A percentile compares a stretch with the other conserved stretches of the same genome.
phyloP scores from a whole-genome alignment of 352 stramenopile genomes.

The Saprolegnia parasitica region DNA sequence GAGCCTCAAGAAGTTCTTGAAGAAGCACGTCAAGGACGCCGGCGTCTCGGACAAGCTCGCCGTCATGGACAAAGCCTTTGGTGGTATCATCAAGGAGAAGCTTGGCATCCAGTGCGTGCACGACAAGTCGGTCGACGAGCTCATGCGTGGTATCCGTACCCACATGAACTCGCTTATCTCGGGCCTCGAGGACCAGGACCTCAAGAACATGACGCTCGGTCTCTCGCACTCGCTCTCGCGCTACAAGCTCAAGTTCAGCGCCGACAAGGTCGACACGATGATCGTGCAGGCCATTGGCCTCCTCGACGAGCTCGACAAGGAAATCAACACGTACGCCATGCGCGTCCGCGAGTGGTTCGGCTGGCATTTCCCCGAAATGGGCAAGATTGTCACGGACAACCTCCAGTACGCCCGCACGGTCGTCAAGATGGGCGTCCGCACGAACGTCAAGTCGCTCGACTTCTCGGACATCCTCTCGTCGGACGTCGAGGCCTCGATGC shows the following conservation, averaged over 20 bases:
- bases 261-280: constrained; percentile 99
- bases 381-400: constrained; percentile 98
- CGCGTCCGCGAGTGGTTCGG: constrained; percentile 99
- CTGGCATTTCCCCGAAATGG: constrained; percentile 97
- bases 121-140: constrained; percentile 90
- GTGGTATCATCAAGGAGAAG: constrained; percentile 97
- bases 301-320: constrained; percentile 99
- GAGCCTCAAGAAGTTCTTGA: constrained; percentile 98
- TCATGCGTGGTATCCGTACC: constrained; percentile 95
- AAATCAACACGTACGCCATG: constrained; percentile 99
- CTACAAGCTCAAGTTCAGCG: constrained; percentile 99
- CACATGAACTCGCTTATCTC: constrained; percentile 95
- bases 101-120: constrained; percentile 91
- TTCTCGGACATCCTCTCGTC: constrained; percentile 85
- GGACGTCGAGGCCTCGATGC: constrained; percentile 93
- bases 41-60: constrained; percentile 94
- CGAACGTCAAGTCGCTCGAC: constrained; percentile 92
- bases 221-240: constrained; percentile 97
- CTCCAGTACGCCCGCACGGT: constrained; percentile 98
- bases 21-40: constrained; percentile 97
- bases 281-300: constrained; percentile 99
- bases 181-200: constrained; percentile 84
- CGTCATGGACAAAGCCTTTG: constrained; percentile 96
- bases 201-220: constrained; percentile 97
- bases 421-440: constrained; percentile 91